These are phyloP conservation scores for Pseudogymnoascus sp. DNA, from an alignment of 2,329 filamentous ascomycete species.

Conservation along the genomic window DNA sequence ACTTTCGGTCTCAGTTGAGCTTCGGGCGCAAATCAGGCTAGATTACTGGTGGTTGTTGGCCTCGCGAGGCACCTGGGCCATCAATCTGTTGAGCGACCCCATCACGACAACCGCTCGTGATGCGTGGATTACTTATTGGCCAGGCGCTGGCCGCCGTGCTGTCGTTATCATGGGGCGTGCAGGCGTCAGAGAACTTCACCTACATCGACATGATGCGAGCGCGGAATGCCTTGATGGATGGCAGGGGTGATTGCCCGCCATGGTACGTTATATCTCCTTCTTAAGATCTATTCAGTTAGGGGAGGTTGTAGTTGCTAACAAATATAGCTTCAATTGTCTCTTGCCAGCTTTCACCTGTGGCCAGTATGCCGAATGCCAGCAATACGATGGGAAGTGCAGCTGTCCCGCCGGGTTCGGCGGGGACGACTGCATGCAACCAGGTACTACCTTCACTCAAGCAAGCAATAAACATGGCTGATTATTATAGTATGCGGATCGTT, in stretches of 20 bases:
- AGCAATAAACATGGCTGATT: neutral
- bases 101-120: neutral
- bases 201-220: constrained; percentile 53
- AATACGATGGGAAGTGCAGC: constrained; percentile 82
- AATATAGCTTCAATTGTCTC: constrained; percentile 86
- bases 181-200: constrained; percentile 48
- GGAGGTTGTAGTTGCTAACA: neutral
- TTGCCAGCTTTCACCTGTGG: constrained; percentile 85
- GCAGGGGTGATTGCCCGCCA: constrained; percentile 70
- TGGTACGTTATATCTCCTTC: constrained; percentile 44
- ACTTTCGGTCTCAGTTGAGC: neutral
- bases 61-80: neutral
- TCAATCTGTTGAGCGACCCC: neutral
- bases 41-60: neutral
- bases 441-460: constrained; percentile 34
- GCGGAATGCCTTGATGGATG: constrained; percentile 62
- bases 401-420: constrained; percentile 91
- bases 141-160: constrained; percentile 26
- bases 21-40: constrained; percentile 5
- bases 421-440: constrained; percentile 81
- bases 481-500: constrained; percentile 72
- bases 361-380: constrained; percentile 84
- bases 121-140: constrained; percentile 7
- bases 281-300: constrained; percentile 15
- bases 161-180: constrained; percentile 34